Percentiles rank a stretch among this genome's conserved stretches.
phyloP scores from a whole-genome alignment of 148 eudicot species.

The Silene latifolia region DNA sequence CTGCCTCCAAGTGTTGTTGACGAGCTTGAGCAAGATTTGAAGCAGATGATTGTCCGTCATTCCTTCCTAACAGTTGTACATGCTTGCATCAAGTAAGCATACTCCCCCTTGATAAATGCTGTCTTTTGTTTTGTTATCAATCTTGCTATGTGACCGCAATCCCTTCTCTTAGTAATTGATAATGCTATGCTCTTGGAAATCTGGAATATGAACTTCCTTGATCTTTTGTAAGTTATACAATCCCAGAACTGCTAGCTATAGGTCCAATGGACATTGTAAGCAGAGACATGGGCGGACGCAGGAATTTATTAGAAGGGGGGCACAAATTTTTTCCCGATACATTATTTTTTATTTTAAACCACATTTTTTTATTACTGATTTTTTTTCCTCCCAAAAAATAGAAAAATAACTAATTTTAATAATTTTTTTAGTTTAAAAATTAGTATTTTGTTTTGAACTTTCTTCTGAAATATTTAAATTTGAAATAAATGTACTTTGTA shows the following conservation, averaged over 20 bases:
- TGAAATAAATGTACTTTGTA: too few species aligned
- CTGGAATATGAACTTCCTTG: not conserved
- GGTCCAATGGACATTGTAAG: not conserved
- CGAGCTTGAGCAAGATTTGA: constrained; percentile 94
- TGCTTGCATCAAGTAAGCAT: constrained; percentile 87
- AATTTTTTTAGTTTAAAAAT: too few species aligned
- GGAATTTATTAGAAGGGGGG: too few species aligned
- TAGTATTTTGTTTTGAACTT: too few species aligned
- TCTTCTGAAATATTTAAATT: too few species aligned
- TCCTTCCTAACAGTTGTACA: constrained; percentile 93
- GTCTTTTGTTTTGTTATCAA: not conserved
- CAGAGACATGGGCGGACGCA: too few species aligned
- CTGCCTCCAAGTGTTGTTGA: constrained; percentile 72
- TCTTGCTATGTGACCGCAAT: constrained; percentile 8
- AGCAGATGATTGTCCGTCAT: constrained; percentile 97
- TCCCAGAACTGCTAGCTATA: not conserved
- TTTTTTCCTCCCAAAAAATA: too few species aligned
- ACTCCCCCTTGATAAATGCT: constrained; percentile 4
- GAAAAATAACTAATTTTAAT: too few species aligned
- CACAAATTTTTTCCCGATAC: too few species aligned
- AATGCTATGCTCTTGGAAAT: not conserved
- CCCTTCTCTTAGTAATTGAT: not conserved
- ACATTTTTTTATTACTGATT: too few species aligned
- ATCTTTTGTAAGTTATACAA: not conserved
- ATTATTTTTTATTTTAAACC: too few species aligned